Percentiles rank a stretch among this genome's conserved stretches.
phyloP scores from a whole-genome alignment of 176 grass and related monocot species.

The Avena insularis region DNA sequence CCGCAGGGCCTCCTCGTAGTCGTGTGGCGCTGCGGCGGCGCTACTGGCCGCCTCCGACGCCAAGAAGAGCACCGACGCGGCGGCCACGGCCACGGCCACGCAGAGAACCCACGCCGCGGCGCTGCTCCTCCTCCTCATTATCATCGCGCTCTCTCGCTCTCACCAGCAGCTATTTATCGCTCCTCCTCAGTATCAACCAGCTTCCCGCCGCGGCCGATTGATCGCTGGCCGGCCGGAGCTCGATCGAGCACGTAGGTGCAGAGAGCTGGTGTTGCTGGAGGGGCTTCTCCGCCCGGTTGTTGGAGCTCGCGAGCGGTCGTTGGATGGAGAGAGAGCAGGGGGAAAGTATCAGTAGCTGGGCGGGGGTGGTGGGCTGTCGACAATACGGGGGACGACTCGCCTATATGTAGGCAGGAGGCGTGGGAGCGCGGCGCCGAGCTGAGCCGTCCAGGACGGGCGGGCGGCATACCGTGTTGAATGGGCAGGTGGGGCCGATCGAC shows the following conservation, averaged over 20 bases:
- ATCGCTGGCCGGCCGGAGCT: not conserved
- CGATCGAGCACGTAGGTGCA: not conserved
- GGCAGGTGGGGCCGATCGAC: not conserved
- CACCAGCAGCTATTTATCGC: not conserved
- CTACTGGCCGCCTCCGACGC: not conserved
- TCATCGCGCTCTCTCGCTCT: not conserved
- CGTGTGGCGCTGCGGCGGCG: constrained; percentile 3
- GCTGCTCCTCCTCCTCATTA: constrained; percentile 35
- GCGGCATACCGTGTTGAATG: constrained; percentile 29
- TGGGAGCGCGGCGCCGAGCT: not conserved
- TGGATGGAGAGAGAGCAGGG: not conserved
- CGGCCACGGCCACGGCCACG: not conserved
- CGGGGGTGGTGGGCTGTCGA: constrained; percentile 52
- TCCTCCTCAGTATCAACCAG: not conserved
- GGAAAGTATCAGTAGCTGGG: not conserved
- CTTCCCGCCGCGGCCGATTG: not conserved
- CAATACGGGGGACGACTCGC: constrained; percentile 21
- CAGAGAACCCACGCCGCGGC: not conserved
- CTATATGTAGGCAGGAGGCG: constrained; percentile 45
- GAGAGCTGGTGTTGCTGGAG: not conserved
- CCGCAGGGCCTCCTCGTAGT: constrained; percentile 74
- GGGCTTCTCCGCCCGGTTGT: constrained; percentile 5
- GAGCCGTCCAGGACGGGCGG: not conserved
- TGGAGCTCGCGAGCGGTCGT: not conserved
- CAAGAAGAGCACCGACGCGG: not conserved